A percentile compares a stretch with the other conserved stretches of the same genome.
phyloP scores from a whole-genome alignment of 805 yeast species.

The Cyberlindnera mississippiensis region DNA sequence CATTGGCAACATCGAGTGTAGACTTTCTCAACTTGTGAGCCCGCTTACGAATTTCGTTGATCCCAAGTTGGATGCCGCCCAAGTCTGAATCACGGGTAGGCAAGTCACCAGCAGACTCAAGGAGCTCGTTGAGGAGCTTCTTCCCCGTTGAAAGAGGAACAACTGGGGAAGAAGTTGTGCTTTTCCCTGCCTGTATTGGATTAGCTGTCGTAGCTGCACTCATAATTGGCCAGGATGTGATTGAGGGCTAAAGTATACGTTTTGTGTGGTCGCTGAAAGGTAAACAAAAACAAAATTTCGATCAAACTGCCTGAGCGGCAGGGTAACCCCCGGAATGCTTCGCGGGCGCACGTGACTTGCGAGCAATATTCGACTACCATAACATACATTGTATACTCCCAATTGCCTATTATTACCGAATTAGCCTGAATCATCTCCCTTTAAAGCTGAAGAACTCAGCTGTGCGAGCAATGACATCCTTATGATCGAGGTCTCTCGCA shows the following conservation, averaged over 20 bases:
- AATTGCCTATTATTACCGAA: too few species aligned
- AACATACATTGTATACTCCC: too few species aligned
- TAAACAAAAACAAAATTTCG: constrained; percentile 7
- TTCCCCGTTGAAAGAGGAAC: constrained; percentile 21
- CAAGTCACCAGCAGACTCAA: constrained; percentile 72
- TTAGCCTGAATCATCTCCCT: background rate
- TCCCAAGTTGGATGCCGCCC: constrained; percentile 77
- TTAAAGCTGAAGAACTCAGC: constrained; percentile 15
- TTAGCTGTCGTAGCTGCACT: background rate
- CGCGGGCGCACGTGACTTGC: background rate
- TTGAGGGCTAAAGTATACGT: too few species aligned
- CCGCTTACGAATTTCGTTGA: constrained; percentile 70
- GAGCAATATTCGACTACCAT: background rate
- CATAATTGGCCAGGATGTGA: background rate
- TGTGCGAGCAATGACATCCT: constrained; percentile 23
- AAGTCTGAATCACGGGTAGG: constrained; percentile 63
- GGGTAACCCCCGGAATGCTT: constrained; percentile 3
- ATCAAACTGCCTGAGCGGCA: too few species aligned
- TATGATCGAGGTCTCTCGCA: constrained; percentile 18
- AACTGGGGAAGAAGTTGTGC: constrained; percentile 1
- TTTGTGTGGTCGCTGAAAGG: too few species aligned
- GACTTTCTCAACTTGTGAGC: constrained; percentile 53
- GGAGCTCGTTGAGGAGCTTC: constrained; percentile 56
- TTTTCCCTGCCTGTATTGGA: background rate
- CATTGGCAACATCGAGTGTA: constrained; percentile 32